These are phyloP conservation scores for Thielaviopsis euricoi DNA, from an alignment of 2,329 filamentous ascomycete genomes.

Conservation along the genomic window DNA sequence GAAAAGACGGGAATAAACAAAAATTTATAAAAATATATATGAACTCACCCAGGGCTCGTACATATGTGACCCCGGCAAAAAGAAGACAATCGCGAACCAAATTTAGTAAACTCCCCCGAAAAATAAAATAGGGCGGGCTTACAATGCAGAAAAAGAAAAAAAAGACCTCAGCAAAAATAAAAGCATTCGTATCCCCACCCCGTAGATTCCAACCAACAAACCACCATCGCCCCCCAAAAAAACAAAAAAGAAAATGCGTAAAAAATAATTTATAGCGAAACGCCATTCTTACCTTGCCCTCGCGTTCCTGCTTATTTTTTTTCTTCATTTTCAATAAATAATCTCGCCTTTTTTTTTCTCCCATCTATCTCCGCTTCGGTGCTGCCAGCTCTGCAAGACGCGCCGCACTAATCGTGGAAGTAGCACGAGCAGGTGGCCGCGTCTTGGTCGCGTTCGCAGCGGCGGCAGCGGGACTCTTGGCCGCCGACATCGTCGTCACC, in stretches of 20 bases:
- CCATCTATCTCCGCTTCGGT: constrained; percentile 7
- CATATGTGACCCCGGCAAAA: no score
- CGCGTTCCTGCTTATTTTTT: neutral
- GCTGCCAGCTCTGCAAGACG: constrained; percentile 6
- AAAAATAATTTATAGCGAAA: no score
- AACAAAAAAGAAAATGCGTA: neutral
- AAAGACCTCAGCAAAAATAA: neutral
- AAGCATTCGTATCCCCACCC: neutral
- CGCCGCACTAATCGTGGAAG: constrained; percentile 5
- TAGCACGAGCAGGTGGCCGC: neutral
- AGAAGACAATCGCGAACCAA: neutral
- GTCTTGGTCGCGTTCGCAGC: neutral
- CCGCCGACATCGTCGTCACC: neutral
- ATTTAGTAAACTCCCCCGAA: no score
- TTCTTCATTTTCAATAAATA: neutral
- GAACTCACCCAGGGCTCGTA: no score
- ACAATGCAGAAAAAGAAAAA: no score
- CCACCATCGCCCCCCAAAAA: no score
- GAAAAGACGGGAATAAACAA: neutral
- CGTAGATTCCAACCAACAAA: neutral
- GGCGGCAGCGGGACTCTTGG: neutral
- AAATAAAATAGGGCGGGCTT: no score
- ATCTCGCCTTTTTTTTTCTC: neutral
- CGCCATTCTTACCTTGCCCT: neutral
- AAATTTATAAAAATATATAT: no score